Percentiles rank a stretch among this genome's conserved stretches.
Conservation (phyloP, 2,329 filamentous ascomycete genomes). For the Hymenoscyphus fructigenus region DNA sequence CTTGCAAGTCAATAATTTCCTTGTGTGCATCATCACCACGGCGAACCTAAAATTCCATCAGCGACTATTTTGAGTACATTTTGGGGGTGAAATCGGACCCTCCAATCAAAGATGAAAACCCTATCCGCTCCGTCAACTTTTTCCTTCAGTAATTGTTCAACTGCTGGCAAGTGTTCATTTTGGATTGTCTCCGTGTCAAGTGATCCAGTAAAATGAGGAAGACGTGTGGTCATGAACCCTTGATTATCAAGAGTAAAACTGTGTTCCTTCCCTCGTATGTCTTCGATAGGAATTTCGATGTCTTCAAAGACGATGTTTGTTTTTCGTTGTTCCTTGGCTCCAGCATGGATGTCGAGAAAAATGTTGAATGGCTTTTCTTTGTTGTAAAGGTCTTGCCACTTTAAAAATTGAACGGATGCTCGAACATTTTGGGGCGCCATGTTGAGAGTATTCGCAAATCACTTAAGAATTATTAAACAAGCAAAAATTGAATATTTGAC, state of each 20-base stretch:
- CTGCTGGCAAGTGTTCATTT: constrained; percentile 4
- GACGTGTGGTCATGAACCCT: constrained; percentile 10
- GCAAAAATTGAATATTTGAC: background rate
- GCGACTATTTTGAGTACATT: background rate
- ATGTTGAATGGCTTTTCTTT: constrained; percentile 19
- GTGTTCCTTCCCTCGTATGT: constrained; percentile 10
- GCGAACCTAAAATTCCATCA: background rate
- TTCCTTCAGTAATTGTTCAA: constrained; percentile 3
- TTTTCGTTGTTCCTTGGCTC: constrained; percentile 11
- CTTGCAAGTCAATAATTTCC: background rate
- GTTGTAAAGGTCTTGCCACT: constrained; percentile 18
- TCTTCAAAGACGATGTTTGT: constrained; percentile 19
- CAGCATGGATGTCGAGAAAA: constrained; percentile 10
- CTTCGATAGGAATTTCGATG: constrained; percentile 7
- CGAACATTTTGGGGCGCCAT: background rate
- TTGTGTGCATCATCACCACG: background rate
- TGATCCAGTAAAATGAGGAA: background rate
- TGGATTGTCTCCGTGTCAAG: background rate
- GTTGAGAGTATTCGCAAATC: too few species aligned
- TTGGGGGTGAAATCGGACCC: background rate
- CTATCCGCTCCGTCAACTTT: constrained; percentile 10
- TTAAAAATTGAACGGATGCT: constrained; percentile 4
- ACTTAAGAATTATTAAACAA: background rate
- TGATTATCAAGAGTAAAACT: constrained; percentile 11
- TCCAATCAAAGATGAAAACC: constrained; percentile 14